These are phyloP conservation scores for Vicia villosa DNA, from an alignment of 306 rosid genomes.

Conservation along the genomic window DNA sequence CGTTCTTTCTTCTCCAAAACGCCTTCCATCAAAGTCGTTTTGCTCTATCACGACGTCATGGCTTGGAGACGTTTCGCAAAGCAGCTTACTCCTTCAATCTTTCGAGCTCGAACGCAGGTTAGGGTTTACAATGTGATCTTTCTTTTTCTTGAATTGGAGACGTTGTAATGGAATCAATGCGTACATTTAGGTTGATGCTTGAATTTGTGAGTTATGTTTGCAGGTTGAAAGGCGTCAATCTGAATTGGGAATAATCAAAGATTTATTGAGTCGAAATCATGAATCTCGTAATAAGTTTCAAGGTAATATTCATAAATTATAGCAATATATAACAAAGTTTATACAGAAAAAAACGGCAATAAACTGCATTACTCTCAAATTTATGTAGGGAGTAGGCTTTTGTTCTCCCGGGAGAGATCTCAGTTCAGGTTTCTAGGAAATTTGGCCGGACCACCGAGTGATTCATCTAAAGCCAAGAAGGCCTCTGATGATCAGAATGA, in stretches of 20 bases:
- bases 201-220: conserved; percentile 29
- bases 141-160: too few species aligned
- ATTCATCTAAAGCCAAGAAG: conserved; percentile 50
- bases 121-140: background rate
- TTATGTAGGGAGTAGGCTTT: conserved; percentile 50
- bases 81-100: conserved; percentile 48
- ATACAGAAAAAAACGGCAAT: too few species aligned
- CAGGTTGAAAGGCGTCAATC: conserved; percentile 67
- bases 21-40: background rate
- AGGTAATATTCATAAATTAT: background rate
- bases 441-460: conserved; percentile 64
- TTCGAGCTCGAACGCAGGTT: background rate
- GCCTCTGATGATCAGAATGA: conserved; percentile 59
- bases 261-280: conserved; percentile 48
- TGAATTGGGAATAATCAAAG: conserved; percentile 44
- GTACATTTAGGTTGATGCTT: background rate
- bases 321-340: background rate
- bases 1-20: background rate
- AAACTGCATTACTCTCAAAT: conserved; percentile 2
- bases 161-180: too few species aligned
- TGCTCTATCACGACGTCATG: conserved; percentile 42
- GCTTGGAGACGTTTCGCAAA: conserved; percentile 65
- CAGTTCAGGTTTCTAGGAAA: conserved; percentile 75
- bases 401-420: conserved; percentile 55
- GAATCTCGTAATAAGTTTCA: conserved; percentile 44